A percentile compares a stretch with the other conserved stretches of the same genome.
phyloP scores from a whole-genome alignment of 345 rosid genomes.

The Syzygium grande region DNA sequence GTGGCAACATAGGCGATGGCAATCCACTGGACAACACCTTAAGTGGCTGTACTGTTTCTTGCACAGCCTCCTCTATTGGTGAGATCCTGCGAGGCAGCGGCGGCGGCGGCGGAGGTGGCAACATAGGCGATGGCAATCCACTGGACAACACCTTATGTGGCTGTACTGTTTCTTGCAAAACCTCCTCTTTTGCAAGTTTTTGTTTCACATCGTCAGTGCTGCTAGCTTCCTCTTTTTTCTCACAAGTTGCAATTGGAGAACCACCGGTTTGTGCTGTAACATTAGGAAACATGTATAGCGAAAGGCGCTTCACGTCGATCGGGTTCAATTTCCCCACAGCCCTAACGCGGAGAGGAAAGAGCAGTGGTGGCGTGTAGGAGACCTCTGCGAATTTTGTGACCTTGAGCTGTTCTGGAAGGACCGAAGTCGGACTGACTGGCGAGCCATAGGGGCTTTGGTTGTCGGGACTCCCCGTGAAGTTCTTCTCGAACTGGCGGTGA shows the following conservation, averaged over 20 bases:
- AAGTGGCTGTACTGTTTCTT: background rate
- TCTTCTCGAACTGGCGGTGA: constrained; percentile 7
- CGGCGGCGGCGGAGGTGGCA: background rate
- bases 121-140: background rate
- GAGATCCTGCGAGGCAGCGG: background rate
- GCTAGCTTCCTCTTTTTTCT: background rate
- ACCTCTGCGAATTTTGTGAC: constrained; percentile 3
- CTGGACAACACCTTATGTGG: background rate
- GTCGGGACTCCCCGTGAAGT: constrained; percentile 7
- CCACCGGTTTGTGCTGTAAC: background rate
- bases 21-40: background rate
- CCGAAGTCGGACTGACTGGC: constrained; percentile 48
- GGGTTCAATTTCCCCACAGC: constrained; percentile 70
- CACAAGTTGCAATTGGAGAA: background rate
- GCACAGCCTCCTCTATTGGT: background rate
- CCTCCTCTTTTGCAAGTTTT: background rate
- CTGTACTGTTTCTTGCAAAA: background rate
- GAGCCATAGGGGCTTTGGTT: constrained; percentile 14
- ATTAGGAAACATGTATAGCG: background rate
- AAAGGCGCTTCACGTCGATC: constrained; percentile 52
- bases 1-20: background rate
- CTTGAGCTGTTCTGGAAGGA: constrained; percentile 20
- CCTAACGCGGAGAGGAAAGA: constrained; percentile 43
- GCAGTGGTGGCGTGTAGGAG: constrained; percentile 21
- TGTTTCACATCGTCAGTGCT: background rate